Base-by-base conservation (phyloP, 2,329 filamentous ascomycete species). In the Dothideomycetes sp. region DNA sequence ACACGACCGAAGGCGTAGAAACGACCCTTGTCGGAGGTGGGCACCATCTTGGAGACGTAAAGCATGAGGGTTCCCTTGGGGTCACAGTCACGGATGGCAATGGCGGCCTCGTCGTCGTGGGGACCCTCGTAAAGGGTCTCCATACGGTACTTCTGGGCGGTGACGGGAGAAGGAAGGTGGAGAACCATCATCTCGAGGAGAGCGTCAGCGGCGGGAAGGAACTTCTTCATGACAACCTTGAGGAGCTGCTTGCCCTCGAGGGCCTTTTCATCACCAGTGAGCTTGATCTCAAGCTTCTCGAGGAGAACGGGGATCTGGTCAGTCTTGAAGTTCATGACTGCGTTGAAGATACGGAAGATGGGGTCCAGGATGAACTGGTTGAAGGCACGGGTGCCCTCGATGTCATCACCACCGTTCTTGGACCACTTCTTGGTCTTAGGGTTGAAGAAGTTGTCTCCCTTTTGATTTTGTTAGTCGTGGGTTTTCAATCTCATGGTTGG, bases 1-100 rank as follows among this genome's bases (percentile, higher is more conserved):
- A 98, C 91, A 94, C 91, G 91, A 73, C 91, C 91, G 74, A 98
- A 98, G 67, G 91, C 91, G 75, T 95, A 98, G 86, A 98, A 98
- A 73, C 91, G 89, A 70, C 91, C 91, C 83, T 95, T 96, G 65
- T 98, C 91, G 59, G 87, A 93, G 56, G 91, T 98, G 60, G 91
- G 91, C 62, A 98, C 91, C 91, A 98, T 98, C 86, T 98, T 98
- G 69, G 91, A 98, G 68, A 98, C 88, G 84, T 98, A 98, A 56
- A 96, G 77, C 91, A 98, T 98, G 70, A 98, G 91, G 60, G 89
- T 85, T 66, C 78, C 91, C 76, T 94, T 94, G 69, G 89, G 77
- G 68, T 98, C 86, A 68, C 91, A 96, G 77, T 96, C 87, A 59
- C 88, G 88, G 78, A 98, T 95, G 78, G 81, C 87, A 64, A 94